Percentiles rank a stretch among this genome's conserved stretches.
Conservation (phyloP, 1,284 basidiomycete species). For the Ceraceosorus bombacis region DNA sequence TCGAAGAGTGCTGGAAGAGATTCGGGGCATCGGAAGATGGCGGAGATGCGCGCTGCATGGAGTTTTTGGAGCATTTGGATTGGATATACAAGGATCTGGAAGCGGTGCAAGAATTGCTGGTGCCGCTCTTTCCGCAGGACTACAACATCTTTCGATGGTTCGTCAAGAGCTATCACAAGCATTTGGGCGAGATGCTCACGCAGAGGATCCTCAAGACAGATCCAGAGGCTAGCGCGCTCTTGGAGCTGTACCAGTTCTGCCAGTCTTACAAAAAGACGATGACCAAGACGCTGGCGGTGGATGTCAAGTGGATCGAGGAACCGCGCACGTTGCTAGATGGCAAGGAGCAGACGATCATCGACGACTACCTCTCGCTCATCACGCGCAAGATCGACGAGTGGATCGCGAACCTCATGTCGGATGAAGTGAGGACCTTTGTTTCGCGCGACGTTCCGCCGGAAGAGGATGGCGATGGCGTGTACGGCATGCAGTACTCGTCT, state of each 20-base stretch:
- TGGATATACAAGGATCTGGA: conserved; percentile 96
- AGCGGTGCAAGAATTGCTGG: conserved; percentile 76
- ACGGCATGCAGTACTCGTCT: conserved; percentile 82
- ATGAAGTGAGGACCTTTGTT: conserved; percentile 77
- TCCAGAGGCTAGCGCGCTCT: conserved; percentile 76
- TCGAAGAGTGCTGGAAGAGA: conserved; percentile 63
- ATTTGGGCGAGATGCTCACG: conserved; percentile 70
- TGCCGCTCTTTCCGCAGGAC: conserved; percentile 79
- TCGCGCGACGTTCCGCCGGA: conserved; percentile 78
- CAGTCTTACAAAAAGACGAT: conserved; percentile 92
- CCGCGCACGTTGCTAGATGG: conserved; percentile 77
- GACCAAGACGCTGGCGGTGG: conserved; percentile 70
- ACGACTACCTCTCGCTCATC: conserved; percentile 89
- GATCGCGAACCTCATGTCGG: conserved; percentile 86
- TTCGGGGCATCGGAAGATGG: conserved; percentile 55
- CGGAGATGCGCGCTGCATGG: conserved; percentile 61
- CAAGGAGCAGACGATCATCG: conserved; percentile 84
- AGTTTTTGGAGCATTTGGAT: conserved; percentile 68
- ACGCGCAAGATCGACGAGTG: conserved; percentile 95
- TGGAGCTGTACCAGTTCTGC: conserved; percentile 82
- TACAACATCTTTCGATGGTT: conserved; percentile 79
- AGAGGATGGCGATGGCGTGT: conserved; percentile 76
- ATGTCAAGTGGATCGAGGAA: conserved; percentile 51
- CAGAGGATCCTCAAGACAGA: conserved; percentile 62
- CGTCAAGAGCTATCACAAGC: conserved; percentile 83